Conservation (phyloP, 2,329 filamentous ascomycete genomes). For the Aphanoascus verrucosus region DNA sequence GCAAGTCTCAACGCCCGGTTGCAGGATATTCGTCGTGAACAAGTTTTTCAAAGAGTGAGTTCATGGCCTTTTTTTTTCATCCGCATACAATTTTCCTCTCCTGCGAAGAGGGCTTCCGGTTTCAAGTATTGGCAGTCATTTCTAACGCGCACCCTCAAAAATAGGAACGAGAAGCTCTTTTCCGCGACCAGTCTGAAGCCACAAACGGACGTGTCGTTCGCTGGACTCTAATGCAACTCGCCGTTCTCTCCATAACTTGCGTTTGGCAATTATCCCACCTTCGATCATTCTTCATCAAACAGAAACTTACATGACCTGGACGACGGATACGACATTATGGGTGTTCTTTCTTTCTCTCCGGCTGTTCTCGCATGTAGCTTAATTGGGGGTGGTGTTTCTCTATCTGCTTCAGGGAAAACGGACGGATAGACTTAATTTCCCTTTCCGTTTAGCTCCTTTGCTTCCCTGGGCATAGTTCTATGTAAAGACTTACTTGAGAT, state of each 20-base stretch:
- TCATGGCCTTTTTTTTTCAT: background rate
- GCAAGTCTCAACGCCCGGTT: conserved; percentile 79
- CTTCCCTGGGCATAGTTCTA: background rate
- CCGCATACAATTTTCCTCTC: background rate
- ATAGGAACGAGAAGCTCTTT: conserved; percentile 93
- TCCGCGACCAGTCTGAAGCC: conserved; percentile 90
- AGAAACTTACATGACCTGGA: conserved; percentile 71
- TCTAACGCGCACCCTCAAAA: background rate
- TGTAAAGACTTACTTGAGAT: background rate
- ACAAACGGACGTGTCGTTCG: conserved; percentile 86
- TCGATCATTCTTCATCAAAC: conserved; percentile 98
- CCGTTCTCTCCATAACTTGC: conserved; percentile 75
- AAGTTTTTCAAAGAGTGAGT: conserved; percentile 84
- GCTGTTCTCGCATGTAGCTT: conserved; percentile 2
- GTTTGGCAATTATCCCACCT: conserved; percentile 96
- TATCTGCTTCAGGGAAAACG: background rate
- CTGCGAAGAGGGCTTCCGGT: background rate
- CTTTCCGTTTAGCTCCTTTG: background rate
- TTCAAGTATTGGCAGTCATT: conserved; percentile 7
- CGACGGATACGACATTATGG: conserved; percentile 8
- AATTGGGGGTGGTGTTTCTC: background rate
- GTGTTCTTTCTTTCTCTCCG: conserved; percentile 3
- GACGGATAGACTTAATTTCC: background rate
- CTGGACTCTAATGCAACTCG: conserved; percentile 86
- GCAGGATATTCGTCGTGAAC: conserved; percentile 81